These are phyloP conservation scores for Casuarina equisetifolia DNA, from an alignment of 306 rosid genomes.

Conservation along the genomic window DNA sequence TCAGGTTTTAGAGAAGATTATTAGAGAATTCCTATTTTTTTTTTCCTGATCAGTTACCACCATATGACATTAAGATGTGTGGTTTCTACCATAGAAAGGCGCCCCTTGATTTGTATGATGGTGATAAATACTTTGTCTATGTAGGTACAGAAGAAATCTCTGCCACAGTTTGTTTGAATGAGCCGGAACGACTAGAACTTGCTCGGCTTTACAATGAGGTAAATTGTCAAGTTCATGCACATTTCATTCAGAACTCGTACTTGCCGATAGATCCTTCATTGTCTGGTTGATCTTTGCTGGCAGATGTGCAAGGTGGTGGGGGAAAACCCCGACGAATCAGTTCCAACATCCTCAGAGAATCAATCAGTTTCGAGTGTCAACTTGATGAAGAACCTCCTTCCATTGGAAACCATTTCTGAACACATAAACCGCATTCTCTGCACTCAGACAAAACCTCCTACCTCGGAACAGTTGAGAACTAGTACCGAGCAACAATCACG, in stretches of 20 bases:
- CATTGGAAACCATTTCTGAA: slow-evolving; percentile 52
- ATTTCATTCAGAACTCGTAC: background rate
- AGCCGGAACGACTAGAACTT: slow-evolving; percentile 64
- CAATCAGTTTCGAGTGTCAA: slow-evolving; percentile 28
- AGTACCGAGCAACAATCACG: slow-evolving; percentile 25
- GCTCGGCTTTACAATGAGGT: slow-evolving; percentile 84
- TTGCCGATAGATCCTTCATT: background rate
- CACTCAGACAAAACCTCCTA: slow-evolving; percentile 31
- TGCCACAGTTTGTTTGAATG: slow-evolving; percentile 53
- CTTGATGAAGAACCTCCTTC: slow-evolving; percentile 30
- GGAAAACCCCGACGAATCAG: slow-evolving; percentile 41
- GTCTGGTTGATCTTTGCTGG: slow-evolving; percentile 10
- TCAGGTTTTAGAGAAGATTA: background rate
- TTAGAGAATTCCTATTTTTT: background rate
- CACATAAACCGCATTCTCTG: slow-evolving; percentile 56
- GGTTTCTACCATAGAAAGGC: no score
- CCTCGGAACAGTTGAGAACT: slow-evolving; percentile 14
- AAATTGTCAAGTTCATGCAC: slow-evolving; percentile 1
- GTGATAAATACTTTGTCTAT: slow-evolving; percentile 22
- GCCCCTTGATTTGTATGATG: background rate
- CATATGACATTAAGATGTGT: background rate
- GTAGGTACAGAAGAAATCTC: slow-evolving; percentile 73
- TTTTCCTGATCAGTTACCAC: background rate
- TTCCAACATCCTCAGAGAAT: slow-evolving; percentile 38
- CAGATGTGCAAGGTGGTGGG: slow-evolving; percentile 84